phyloP scores from a whole-genome alignment of 495 filamentous ascomycete genomes.

The Podospora australis region DNA sequence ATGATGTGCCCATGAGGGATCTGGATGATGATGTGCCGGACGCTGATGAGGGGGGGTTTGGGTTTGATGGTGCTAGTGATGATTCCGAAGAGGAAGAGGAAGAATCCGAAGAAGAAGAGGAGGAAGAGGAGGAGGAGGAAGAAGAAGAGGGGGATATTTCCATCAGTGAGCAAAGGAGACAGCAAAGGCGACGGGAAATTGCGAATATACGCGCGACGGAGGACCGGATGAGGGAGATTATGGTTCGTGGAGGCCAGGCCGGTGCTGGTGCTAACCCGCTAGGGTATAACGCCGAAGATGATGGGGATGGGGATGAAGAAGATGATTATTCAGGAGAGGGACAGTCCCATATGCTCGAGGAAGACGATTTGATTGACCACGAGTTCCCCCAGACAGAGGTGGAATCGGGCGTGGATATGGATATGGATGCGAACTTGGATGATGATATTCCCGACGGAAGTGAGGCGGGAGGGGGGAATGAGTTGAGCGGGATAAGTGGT shows the following conservation, averaged over 20 bases:
- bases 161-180: slow-evolving; percentile 10
- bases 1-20: slow-evolving; percentile 55
- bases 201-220: slow-evolving; percentile 31
- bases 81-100: slow-evolving; percentile 35
- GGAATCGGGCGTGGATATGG: slow-evolving; percentile 32
- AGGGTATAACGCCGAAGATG: slow-evolving; percentile 33
- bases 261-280: slow-evolving; percentile 5
- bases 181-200: slow-evolving; percentile 27
- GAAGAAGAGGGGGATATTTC: slow-evolving; percentile 9
- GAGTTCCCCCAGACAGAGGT: slow-evolving; percentile 15
- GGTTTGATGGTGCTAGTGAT: slow-evolving; percentile 39
- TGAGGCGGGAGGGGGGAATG: background rate
- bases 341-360: slow-evolving; percentile 43
- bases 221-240: slow-evolving; percentile 43
- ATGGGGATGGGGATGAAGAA: slow-evolving; percentile 42
- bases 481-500: slow-evolving; percentile 17
- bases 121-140: slow-evolving; percentile 22
- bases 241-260: slow-evolving; percentile 26
- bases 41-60: slow-evolving; percentile 37
- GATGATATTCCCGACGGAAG: slow-evolving; percentile 61
- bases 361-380: slow-evolving; percentile 40
- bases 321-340: slow-evolving; percentile 11
- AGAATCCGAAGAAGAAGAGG: slow-evolving; percentile 24
- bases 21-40: slow-evolving; percentile 63
- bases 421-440: slow-evolving; percentile 56